Percentiles rank a stretch among this genome's conserved stretches.
phyloP scores from a whole-genome alignment of 768 basidiomycete species.

The Russula lepida region DNA sequence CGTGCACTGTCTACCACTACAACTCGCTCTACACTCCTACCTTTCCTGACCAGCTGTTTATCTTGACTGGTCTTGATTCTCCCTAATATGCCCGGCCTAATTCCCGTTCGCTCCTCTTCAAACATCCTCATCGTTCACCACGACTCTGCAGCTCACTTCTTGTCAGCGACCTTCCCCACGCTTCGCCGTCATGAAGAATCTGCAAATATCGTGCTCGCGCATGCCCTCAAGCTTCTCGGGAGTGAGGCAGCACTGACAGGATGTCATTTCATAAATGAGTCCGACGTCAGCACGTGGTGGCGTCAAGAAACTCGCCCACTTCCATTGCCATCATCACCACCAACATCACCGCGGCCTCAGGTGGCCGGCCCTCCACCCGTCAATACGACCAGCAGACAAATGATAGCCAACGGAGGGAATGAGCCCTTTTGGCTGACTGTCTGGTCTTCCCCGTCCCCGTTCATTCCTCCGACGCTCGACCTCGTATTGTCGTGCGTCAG shows the following conservation, averaged over 20 bases:
- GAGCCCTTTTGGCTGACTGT: slow-evolving; percentile 43
- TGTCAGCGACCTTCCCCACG: slow-evolving; percentile 34
- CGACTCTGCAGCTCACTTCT: slow-evolving; percentile 33
- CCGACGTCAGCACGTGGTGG: slow-evolving; percentile 28
- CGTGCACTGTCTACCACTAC: background rate
- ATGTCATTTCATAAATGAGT: slow-evolving; percentile 30
- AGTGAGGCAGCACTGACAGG: slow-evolving; percentile 33
- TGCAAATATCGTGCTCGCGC: slow-evolving; percentile 45
- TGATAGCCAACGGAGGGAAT: background rate
- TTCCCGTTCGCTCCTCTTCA: slow-evolving; percentile 21
- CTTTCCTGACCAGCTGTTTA: background rate
- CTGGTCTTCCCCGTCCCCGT: slow-evolving; percentile 33
- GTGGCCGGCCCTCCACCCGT: background rate
- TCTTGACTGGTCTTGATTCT: background rate
- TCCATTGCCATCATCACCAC: background rate
- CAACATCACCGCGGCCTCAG: slow-evolving; percentile 21
- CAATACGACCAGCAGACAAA: background rate
- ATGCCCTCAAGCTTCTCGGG: slow-evolving; percentile 37
- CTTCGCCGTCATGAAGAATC: slow-evolving; percentile 39
- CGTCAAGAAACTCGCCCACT: slow-evolving; percentile 19
- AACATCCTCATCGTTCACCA: slow-evolving; percentile 33
- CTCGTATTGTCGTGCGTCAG: slow-evolving; percentile 41
- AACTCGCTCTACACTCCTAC: background rate
- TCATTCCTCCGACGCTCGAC: slow-evolving; percentile 29
- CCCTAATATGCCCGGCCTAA: slow-evolving; percentile 29